phyloP scores from a whole-genome alignment of 2,329 filamentous ascomycete genomes.

The Chaetomiaceae sp. region DNA sequence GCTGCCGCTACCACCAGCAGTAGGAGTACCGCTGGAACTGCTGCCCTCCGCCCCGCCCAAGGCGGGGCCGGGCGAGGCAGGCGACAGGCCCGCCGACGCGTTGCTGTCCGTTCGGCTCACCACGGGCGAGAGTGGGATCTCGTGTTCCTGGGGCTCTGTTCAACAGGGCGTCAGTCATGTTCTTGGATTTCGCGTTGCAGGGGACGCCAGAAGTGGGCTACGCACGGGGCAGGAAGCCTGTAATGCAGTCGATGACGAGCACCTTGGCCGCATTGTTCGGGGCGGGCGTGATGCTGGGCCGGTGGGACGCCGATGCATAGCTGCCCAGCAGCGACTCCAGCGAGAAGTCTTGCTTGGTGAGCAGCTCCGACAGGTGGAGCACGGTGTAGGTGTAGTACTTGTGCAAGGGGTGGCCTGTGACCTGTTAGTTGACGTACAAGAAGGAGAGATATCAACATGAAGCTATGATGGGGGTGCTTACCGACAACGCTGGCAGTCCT shows the following conservation, averaged over 20 bases:
- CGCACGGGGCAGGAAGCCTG: constrained; percentile 41
- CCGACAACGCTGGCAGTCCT: constrained; percentile 41
- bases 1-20: constrained; percentile 21
- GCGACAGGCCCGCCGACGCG: constrained; percentile 8
- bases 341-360: constrained; percentile 43
- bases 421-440: background rate
- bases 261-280: constrained; percentile 38
- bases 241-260: constrained; percentile 61
- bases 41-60: constrained; percentile 24
- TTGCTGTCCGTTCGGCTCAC: constrained; percentile 34
- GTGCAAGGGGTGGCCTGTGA: constrained; percentile 56
- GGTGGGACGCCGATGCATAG: constrained; percentile 31
- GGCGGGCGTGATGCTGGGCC: constrained; percentile 32
- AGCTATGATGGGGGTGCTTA: constrained; percentile 30
- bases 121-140: constrained; percentile 48
- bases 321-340: constrained; percentile 45
- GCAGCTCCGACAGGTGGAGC: constrained; percentile 54
- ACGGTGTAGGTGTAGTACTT: constrained; percentile 58
- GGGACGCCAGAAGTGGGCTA: too few relatives aligned
- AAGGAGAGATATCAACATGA: background rate
- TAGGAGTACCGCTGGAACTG: too few relatives aligned
- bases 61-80: constrained; percentile 17
- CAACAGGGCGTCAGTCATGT: too few relatives aligned
- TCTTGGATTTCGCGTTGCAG: too few relatives aligned
- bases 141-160: constrained; percentile 36